These are phyloP conservation scores for Solanum chiquidenum DNA, from an alignment of 257 asterid species.

Conservation along the genomic window DNA sequence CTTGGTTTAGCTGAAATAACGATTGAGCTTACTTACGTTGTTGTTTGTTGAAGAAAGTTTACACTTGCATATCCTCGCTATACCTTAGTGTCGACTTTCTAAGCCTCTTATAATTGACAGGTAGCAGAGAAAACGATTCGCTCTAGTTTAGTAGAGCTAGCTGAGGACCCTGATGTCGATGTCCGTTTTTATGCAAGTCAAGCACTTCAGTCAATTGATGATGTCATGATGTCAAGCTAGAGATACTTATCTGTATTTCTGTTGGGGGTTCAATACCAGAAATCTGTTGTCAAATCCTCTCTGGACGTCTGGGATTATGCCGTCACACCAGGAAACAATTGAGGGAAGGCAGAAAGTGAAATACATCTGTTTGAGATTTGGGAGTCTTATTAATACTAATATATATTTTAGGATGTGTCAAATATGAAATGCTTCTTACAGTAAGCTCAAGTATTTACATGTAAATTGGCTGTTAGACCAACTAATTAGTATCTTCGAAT, in stretches of 20 bases:
- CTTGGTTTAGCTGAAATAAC: background rate
- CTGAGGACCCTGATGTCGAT: constrained; percentile 64
- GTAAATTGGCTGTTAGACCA: background rate
- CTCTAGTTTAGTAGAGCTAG: constrained; percentile 42
- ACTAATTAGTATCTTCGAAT: no score
- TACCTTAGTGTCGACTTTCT: background rate
- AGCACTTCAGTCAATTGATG: constrained; percentile 45
- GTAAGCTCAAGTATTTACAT: background rate
- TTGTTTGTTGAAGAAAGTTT: background rate
- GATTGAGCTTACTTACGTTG: background rate
- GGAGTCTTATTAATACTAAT: background rate
- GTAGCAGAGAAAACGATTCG: constrained; percentile 46
- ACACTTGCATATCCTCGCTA: background rate
- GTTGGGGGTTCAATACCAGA: background rate
- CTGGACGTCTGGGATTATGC: background rate
- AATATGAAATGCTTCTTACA: background rate
- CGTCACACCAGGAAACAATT: background rate
- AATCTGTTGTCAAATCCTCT: background rate
- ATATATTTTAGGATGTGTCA: background rate
- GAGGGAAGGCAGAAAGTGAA: background rate
- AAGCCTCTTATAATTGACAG: constrained; percentile 8
- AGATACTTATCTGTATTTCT: background rate
- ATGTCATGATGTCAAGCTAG: constrained; percentile 44
- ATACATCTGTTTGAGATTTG: background rate
- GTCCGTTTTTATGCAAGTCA: constrained; percentile 50